Conservation (phyloP, 441 rosid genomes). For the Raphanus hybrid region DNA sequence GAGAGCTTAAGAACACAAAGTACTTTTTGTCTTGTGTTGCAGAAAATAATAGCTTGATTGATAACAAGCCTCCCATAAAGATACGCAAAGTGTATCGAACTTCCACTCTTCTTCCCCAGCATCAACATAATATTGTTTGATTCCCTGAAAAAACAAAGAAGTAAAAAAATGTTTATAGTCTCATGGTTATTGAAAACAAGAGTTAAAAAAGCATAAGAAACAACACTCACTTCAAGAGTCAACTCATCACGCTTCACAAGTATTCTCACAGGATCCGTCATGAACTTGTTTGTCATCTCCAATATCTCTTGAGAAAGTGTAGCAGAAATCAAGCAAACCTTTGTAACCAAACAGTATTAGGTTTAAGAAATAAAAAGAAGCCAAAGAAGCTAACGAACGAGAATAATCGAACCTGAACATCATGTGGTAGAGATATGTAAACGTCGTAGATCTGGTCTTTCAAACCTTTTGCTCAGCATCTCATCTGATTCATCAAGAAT, state of each 20-base stretch:
- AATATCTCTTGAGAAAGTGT: constrained; percentile 96
- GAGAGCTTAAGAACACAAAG: not conserved
- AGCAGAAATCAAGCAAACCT: too few relatives aligned
- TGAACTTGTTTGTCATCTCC: constrained; percentile 91
- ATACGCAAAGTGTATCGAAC: not conserved
- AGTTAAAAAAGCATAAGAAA: not conserved
- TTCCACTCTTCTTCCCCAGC: not conserved
- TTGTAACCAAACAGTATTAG: too few relatives aligned
- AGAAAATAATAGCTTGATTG: not conserved
- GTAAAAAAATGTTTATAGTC: not conserved
- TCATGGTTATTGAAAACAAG: not conserved
- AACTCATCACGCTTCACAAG: constrained; percentile 94
- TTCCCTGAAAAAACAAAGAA: not conserved
- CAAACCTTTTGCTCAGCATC: too few relatives aligned
- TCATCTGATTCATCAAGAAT: too few relatives aligned
- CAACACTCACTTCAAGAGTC: constrained; percentile 69
- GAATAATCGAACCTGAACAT: too few relatives aligned
- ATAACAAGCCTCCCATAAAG: not conserved
- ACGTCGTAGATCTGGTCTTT: too few relatives aligned
- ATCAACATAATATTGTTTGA: not conserved
- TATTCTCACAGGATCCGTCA: constrained; percentile 96
- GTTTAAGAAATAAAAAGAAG: too few relatives aligned
- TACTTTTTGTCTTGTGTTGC: not conserved
- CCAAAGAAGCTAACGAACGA: too few relatives aligned
- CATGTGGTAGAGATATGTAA: too few relatives aligned